Conservation (phyloP, 2,329 filamentous ascomycete genomes). For the Fusarium xylarioides region DNA sequence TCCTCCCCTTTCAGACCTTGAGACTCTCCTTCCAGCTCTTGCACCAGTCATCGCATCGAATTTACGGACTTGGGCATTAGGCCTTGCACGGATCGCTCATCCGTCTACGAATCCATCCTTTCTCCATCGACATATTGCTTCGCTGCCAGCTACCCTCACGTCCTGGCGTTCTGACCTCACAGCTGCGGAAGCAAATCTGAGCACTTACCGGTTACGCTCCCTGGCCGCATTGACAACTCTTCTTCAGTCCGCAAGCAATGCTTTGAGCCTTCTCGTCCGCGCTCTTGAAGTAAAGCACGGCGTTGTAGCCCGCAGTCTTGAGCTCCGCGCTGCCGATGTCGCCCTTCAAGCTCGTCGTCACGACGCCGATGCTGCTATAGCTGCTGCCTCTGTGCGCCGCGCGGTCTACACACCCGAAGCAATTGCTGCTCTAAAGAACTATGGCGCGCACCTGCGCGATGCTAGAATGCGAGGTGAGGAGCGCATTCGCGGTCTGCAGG, state of each 20-base stretch:
- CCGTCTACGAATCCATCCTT: slow-evolving; percentile 63
- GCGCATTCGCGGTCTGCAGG: slow-evolving; percentile 51
- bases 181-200: slow-evolving; percentile 47
- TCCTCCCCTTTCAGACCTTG: slow-evolving; percentile 60
- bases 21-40: slow-evolving; percentile 58
- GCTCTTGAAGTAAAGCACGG: slow-evolving; percentile 65
- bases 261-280: slow-evolving; percentile 56
- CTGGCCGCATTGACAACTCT: slow-evolving; percentile 51
- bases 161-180: slow-evolving; percentile 49
- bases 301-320: slow-evolving; percentile 59
- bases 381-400: slow-evolving; percentile 47
- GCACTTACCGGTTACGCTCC: slow-evolving; percentile 51
- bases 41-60: slow-evolving; percentile 57
- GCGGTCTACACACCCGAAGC: slow-evolving; percentile 59
- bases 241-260: slow-evolving; percentile 52
- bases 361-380: slow-evolving; percentile 50
- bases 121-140: slow-evolving; percentile 65
- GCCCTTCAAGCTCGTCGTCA: slow-evolving; percentile 55
- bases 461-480: slow-evolving; percentile 58
- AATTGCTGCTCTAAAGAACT: slow-evolving; percentile 55
- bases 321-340: slow-evolving; percentile 59
- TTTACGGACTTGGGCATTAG: slow-evolving; percentile 59
- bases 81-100: slow-evolving; percentile 58
- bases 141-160: slow-evolving; percentile 54
- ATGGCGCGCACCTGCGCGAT: slow-evolving; percentile 59